phyloP scores from a whole-genome alignment of 2,329 filamentous ascomycete genomes.

The Aphanocladium album region DNA sequence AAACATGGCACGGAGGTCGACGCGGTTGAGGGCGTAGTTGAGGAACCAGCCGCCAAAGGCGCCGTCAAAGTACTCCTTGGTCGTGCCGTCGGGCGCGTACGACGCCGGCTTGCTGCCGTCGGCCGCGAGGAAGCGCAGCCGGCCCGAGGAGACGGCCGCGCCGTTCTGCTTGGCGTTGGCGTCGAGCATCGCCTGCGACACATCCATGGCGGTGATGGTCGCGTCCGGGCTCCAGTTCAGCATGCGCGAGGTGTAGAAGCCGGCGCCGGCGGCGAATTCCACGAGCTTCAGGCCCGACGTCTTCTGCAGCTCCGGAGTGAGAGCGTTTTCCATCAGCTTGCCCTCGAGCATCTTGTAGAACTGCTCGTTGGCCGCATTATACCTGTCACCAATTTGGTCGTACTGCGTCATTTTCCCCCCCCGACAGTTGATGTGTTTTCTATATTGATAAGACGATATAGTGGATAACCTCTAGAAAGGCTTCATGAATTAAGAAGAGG shows the following conservation, averaged over 20 bases:
- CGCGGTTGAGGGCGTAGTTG: slow-evolving; percentile 5
- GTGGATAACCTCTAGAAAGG: no score
- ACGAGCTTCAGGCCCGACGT: not conserved
- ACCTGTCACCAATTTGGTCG: slow-evolving; percentile 1
- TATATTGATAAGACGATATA: no score
- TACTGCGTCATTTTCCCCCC: slow-evolving; percentile 12
- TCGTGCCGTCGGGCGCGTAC: not conserved
- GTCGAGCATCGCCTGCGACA: slow-evolving; percentile 4
- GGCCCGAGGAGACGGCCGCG: not conserved
- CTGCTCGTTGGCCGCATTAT: not conserved
- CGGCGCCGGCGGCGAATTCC: slow-evolving; percentile 6
- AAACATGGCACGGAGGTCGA: slow-evolving; percentile 3
- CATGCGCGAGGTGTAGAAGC: slow-evolving; percentile 7
- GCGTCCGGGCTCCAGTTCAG: not conserved
- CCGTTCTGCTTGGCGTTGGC: not conserved
- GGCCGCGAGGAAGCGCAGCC: not conserved
- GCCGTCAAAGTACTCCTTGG: not conserved
- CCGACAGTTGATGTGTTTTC: no score
- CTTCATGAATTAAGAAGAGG: no score
- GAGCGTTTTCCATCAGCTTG: not conserved
- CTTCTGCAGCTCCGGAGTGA: not conserved
- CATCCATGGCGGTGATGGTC: slow-evolving; percentile 2
- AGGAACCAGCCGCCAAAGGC: slow-evolving; percentile 7
- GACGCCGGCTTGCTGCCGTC: not conserved
- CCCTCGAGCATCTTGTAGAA: slow-evolving; percentile 8